These are phyloP conservation scores for Bimuria novae-zelandiae DNA, from an alignment of 2,329 filamentous ascomycete species.

Conservation along the genomic window DNA sequence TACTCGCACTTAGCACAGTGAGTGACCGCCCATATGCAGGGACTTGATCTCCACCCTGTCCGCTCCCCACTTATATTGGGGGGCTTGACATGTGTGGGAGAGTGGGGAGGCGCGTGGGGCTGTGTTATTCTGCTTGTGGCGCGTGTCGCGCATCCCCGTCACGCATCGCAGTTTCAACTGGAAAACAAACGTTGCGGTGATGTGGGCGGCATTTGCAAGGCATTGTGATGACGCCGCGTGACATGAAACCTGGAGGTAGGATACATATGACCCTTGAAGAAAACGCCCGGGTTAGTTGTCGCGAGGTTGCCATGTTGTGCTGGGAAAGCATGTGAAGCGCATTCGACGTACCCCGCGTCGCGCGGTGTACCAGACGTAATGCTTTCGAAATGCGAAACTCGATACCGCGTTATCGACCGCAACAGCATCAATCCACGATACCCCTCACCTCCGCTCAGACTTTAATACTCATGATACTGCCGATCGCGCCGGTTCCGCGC, in stretches of 20 bases:
- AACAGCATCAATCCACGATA: too few species aligned
- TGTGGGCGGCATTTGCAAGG: not conserved
- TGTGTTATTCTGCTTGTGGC: not conserved
- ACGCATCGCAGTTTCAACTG: not conserved
- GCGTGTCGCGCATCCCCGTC: not conserved
- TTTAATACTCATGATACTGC: not conserved
- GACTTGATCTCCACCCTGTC: not conserved
- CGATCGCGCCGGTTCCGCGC: not conserved
- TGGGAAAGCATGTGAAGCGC: not conserved
- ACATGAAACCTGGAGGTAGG: not conserved
- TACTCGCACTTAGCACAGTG: not conserved
- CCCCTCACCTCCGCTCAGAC: too few species aligned
- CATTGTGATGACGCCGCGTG: not conserved
- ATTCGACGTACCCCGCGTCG: not conserved
- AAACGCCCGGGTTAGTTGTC: not conserved
- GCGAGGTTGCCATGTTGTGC: not conserved
- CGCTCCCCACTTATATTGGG: not conserved
- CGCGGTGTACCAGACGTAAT: not conserved
- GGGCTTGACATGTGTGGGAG: not conserved
- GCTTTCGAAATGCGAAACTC: not conserved
- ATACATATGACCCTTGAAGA: not conserved
- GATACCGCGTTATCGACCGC: not conserved
- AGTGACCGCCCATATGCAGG: not conserved
- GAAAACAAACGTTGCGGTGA: not conserved
- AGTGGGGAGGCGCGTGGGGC: not conserved